Conservation (phyloP, 2,329 filamentous ascomycete species). For the Penicillium sumatraense region DNA sequence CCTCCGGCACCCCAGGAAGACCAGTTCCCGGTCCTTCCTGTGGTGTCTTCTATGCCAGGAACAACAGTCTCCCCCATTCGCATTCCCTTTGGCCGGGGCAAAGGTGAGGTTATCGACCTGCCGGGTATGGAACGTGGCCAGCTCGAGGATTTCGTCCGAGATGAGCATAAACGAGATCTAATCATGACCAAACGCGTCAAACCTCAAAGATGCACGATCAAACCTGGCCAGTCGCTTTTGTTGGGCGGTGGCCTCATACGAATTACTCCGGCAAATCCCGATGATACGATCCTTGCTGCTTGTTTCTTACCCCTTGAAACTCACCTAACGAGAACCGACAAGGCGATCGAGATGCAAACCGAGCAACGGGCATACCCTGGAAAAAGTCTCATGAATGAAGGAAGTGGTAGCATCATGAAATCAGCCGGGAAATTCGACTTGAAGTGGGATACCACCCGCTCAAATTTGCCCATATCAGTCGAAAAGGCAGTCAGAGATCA, state of each 20-base stretch:
- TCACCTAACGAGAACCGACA: constrained; percentile 79
- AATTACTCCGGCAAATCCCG: constrained; percentile 74
- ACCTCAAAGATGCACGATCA: constrained; percentile 74
- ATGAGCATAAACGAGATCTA: constrained; percentile 67
- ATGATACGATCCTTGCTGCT: constrained; percentile 75
- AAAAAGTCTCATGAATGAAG: constrained; percentile 66
- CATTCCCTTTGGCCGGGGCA: constrained; percentile 82
- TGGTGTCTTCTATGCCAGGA: constrained; percentile 84
- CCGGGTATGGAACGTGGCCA: constrained; percentile 79
- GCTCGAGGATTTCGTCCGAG: constrained; percentile 71
- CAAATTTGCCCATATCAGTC: constrained; percentile 75
- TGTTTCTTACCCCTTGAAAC: constrained; percentile 79
- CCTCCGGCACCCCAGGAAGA: constrained; percentile 76
- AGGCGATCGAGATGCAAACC: constrained; percentile 74
- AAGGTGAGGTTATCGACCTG: constrained; percentile 90
- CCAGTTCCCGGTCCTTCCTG: constrained; percentile 80
- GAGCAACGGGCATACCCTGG: constrained; percentile 65
- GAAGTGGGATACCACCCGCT: constrained; percentile 80
- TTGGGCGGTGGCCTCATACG: constrained; percentile 85
- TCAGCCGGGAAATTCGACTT: constrained; percentile 78
- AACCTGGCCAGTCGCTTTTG: constrained; percentile 77
- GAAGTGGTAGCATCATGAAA: constrained; percentile 61
- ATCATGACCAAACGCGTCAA: constrained; percentile 79
- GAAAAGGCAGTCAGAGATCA: constrained; percentile 68
- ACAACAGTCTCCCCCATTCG: constrained; percentile 96